A percentile compares a stretch with the other conserved stretches of the same genome.
Conservation (phyloP, 495 filamentous ascomycete genomes). For the Podospora australis region DNA sequence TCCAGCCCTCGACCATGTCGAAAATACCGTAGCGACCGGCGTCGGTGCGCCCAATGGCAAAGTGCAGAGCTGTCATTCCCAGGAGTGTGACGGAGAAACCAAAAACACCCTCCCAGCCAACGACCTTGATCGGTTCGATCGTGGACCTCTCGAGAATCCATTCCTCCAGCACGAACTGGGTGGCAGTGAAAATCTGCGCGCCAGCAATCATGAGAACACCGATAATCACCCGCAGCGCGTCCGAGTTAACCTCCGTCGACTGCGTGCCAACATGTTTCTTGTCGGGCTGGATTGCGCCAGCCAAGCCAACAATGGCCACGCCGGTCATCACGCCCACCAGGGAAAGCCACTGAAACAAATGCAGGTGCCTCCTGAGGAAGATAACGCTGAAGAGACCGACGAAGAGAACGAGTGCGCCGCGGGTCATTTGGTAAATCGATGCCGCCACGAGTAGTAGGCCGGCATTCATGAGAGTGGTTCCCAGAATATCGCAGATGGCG, state of each 20-base stretch:
- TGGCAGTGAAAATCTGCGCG: slow-evolving; percentile 93
- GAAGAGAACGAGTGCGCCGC: slow-evolving; percentile 88
- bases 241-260: slow-evolving; percentile 31
- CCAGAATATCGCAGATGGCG: slow-evolving; percentile 87
- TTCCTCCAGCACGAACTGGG: slow-evolving; percentile 94
- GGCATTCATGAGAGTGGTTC: slow-evolving; percentile 95
- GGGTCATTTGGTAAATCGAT: slow-evolving; percentile 97
- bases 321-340: slow-evolving; percentile 81
- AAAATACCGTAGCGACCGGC: slow-evolving; percentile 78
- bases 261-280: slow-evolving; percentile 39
- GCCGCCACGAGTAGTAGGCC: slow-evolving; percentile 90
- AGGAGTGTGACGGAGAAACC: slow-evolving; percentile 79
- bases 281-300: slow-evolving; percentile 71
- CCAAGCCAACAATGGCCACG: slow-evolving; percentile 83
- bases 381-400: slow-evolving; percentile 92
- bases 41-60: slow-evolving; percentile 65
- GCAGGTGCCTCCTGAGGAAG: slow-evolving; percentile 72
- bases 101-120: slow-evolving; percentile 94
- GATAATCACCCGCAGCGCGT: slow-evolving; percentile 65
- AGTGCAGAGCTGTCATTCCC: slow-evolving; percentile 73
- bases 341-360: slow-evolving; percentile 82
- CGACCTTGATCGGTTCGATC: slow-evolving; percentile 82
- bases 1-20: slow-evolving; percentile 77
- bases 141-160: slow-evolving; percentile 84
- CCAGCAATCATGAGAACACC: slow-evolving; percentile 85